These are phyloP conservation scores for Arthroderma sp. DNA, from an alignment of 2,329 filamentous ascomycete genomes.

Conservation along the genomic window DNA sequence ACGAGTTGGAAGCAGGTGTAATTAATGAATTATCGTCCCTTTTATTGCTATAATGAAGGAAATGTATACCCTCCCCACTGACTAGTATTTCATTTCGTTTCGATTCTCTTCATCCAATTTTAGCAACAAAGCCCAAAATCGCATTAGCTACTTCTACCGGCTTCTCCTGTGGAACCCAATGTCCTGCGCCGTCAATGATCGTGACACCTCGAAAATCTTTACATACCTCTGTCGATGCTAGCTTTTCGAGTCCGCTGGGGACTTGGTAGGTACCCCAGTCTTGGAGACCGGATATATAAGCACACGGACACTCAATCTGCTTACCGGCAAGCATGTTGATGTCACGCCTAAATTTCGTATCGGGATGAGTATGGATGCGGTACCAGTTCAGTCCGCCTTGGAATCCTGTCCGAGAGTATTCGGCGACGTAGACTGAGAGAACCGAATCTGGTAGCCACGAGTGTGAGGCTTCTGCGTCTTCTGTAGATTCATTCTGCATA, in stretches of 20 bases:
- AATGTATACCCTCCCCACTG: too few relatives aligned
- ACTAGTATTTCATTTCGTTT: too few relatives aligned
- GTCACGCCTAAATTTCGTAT: slow-evolving; percentile 34
- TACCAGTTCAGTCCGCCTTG: slow-evolving; percentile 58
- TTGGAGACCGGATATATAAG: slow-evolving; percentile 47
- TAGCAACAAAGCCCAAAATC: slow-evolving; percentile 30
- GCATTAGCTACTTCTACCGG: slow-evolving; percentile 40
- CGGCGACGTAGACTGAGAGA: slow-evolving; percentile 45
- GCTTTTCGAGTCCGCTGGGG: slow-evolving; percentile 48
- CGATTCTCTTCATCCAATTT: too few relatives aligned
- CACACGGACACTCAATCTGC: slow-evolving; percentile 47
- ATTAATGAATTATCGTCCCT: too few relatives aligned
- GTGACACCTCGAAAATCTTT: slow-evolving; percentile 40
- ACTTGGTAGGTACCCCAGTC: slow-evolving; percentile 60
- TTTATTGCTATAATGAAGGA: too few relatives aligned
- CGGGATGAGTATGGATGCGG: slow-evolving; percentile 42
- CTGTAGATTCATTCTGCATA: slow-evolving; percentile 41
- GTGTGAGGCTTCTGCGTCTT: slow-evolving; percentile 25
- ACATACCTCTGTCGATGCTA: slow-evolving; percentile 35
- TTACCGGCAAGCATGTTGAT: slow-evolving; percentile 46
- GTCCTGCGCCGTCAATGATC: slow-evolving; percentile 48
- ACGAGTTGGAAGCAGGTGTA: too few relatives aligned
- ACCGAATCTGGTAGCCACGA: slow-evolving; percentile 48
- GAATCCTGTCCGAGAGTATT: slow-evolving; percentile 51
- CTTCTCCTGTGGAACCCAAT: slow-evolving; percentile 59